Percentiles rank a stretch among this genome's conserved stretches.
These are phyloP conservation scores for Aspergillus cejpii DNA, from an alignment of 2,329 filamentous ascomycete genomes.

Conservation along the genomic window DNA sequence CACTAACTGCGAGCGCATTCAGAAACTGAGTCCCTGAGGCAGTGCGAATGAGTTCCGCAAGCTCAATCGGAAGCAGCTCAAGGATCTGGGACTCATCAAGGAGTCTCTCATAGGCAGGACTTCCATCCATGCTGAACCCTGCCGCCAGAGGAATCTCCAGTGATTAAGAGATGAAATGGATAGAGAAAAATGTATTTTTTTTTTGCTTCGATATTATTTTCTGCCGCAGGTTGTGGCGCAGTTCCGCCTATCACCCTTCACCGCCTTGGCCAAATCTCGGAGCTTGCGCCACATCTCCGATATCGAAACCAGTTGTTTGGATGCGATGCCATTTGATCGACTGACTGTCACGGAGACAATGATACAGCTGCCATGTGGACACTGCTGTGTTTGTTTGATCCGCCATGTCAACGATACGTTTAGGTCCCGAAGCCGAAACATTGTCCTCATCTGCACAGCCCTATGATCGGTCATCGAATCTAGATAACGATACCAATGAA, in stretches of 20 bases:
- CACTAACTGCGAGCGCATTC: constrained; percentile 61
- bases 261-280: constrained; percentile 22
- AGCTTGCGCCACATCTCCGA: constrained; percentile 27
- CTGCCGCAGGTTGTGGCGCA: constrained; percentile 25
- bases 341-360: constrained; percentile 8
- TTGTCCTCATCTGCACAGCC: constrained; percentile 12
- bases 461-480: constrained; percentile 12
- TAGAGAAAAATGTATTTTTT: constrained; percentile 20
- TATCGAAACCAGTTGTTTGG: constrained; percentile 8
- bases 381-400: constrained; percentile 19
- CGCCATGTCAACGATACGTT: constrained; percentile 24
- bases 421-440: constrained; percentile 14
- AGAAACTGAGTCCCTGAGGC: constrained; percentile 61
- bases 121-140: constrained; percentile 34
- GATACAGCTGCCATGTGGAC: constrained; percentile 15
- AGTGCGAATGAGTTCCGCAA: constrained; percentile 60
- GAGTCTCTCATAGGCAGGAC: constrained; percentile 45
- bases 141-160: constrained; percentile 29
- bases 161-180: constrained; percentile 25
- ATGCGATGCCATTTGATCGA: constrained; percentile 4
- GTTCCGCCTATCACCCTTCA: constrained; percentile 23
- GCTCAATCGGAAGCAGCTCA: constrained; percentile 60
- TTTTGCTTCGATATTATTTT: constrained; percentile 24
- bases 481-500: constrained; percentile 22
- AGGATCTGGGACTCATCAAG: constrained; percentile 48